Conservation (phyloP, 768 basidiomycete genomes). For the Rhodotorula paludigena region DNA sequence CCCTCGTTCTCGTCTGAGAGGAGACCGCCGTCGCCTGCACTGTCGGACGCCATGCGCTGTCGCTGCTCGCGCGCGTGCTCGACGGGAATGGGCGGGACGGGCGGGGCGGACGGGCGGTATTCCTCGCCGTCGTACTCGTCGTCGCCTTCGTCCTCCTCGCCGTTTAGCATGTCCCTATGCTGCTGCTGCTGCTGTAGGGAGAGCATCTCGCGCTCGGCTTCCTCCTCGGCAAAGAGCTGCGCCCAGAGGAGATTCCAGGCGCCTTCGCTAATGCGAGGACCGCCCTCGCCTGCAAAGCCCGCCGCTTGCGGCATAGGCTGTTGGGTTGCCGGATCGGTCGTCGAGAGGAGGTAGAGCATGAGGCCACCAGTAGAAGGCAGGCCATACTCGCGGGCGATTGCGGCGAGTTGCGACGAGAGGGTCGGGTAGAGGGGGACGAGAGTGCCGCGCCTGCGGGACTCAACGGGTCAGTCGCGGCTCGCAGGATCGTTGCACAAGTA, state of each 20-base stretch:
- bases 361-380: conserved; percentile 80
- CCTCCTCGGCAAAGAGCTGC: conserved; percentile 37
- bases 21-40: conserved; percentile 7
- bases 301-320: conserved; percentile 44
- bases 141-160: conserved; percentile 40
- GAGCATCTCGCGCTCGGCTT: conserved; percentile 10
- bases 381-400: conserved; percentile 89
- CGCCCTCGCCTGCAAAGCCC: conserved; percentile 49
- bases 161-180: conserved; percentile 8
- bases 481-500: conserved; percentile 31
- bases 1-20: conserved; percentile 21
- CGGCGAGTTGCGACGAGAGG: conserved; percentile 71
- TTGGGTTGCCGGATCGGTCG: conserved; percentile 42
- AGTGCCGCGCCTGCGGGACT: conserved; percentile 62
- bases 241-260: conserved; percentile 83
- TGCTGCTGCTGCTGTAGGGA: not conserved
- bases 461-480: not conserved
- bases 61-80: not conserved
- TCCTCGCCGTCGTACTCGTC: conserved; percentile 48
- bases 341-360: conserved; percentile 69
- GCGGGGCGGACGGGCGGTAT: conserved; percentile 40
- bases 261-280: conserved; percentile 77
- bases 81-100: conserved; percentile 53
- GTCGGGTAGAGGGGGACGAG: conserved; percentile 79
- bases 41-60: not conserved